These are phyloP conservation scores for Achaetomiella virescens DNA, from an alignment of 495 filamentous ascomycete genomes.

Conservation along the genomic window DNA sequence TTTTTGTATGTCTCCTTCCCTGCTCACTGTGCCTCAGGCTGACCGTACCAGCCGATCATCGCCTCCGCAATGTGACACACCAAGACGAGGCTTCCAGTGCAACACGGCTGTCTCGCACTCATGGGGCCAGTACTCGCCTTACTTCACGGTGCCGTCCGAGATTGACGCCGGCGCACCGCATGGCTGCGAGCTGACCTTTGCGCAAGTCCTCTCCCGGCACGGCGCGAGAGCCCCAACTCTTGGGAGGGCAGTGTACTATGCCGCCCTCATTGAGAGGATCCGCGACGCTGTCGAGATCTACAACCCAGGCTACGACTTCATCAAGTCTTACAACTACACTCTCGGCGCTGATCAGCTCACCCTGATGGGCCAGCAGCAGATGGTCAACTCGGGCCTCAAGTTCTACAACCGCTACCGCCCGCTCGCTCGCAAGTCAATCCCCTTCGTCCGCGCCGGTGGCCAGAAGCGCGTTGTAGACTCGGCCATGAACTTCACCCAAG, in stretches of 20 bases:
- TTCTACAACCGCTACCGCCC: constrained; percentile 65
- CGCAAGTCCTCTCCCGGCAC: constrained; percentile 72
- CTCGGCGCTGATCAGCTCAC: constrained; percentile 74
- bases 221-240: constrained; percentile 75
- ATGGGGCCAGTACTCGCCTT: constrained; percentile 87
- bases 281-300: constrained; percentile 52
- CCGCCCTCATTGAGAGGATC: constrained; percentile 51
- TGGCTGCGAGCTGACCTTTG: constrained; percentile 67
- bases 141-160: constrained; percentile 62
- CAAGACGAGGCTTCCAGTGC: constrained; percentile 56
- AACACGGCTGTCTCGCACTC: constrained; percentile 50
- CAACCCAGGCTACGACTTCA: constrained; percentile 53
- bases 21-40: background rate
- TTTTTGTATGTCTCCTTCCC: constrained; percentile 1
- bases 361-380: constrained; percentile 61
- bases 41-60: background rate
- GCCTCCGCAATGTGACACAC: constrained; percentile 46
- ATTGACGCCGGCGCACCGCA: constrained; percentile 52
- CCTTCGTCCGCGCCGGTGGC: constrained; percentile 67
- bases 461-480: constrained; percentile 68
- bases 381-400: constrained; percentile 65
- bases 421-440: constrained; percentile 47
- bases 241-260: constrained; percentile 54
- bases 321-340: constrained; percentile 62
- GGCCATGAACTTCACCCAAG: constrained; percentile 64